Evolutionary conservation across 2,329 filamentous ascomycete species (phyloP).

Genomic region (Colletotrichum filicis): DNA sequence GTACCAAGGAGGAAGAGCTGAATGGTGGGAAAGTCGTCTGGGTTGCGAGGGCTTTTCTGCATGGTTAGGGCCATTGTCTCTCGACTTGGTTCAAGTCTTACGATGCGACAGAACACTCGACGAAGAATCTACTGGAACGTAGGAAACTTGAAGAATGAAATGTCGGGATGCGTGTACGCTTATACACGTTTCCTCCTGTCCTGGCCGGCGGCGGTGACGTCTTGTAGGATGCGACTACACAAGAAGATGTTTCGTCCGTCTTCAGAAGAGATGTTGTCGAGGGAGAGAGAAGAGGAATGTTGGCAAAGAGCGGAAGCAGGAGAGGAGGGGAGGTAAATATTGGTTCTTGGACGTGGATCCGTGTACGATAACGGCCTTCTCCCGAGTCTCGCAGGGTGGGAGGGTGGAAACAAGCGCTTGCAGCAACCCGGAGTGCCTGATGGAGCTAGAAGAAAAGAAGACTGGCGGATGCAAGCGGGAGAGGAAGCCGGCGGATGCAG

Average conservation of each 20-base stretch:
- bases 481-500: conserved; percentile 14
- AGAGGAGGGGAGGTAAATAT: conserved; percentile 30
- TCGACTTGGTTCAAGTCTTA: conserved; percentile 54
- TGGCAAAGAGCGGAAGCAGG: conserved; percentile 20
- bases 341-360: conserved; percentile 23
- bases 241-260: conserved; percentile 18
- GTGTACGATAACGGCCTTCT: conserved; percentile 32
- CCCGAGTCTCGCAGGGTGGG: background rate
- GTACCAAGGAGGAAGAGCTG: conserved; percentile 88
- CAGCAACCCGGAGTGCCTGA: conserved; percentile 19
- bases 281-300: conserved; percentile 26
- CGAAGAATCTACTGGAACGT: conserved; percentile 27
- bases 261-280: conserved; percentile 20
- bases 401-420: conserved; percentile 26
- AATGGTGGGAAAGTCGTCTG: conserved; percentile 80
- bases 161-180: conserved; percentile 27
- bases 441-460: conserved; percentile 28
- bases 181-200: conserved; percentile 31
- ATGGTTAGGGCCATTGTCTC: conserved; percentile 64
- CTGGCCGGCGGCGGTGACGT: conserved; percentile 22
- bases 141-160: conserved; percentile 35
- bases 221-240: conserved; percentile 4
- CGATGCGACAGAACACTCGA: conserved; percentile 52
- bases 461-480: conserved; percentile 33
- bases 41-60: conserved; percentile 65